Evolutionary conservation across 495 filamentous ascomycete genomes (phyloP), one percentile per base, ranked within the genome.

Genomic region (Chaetomium cochliodes): DNA sequence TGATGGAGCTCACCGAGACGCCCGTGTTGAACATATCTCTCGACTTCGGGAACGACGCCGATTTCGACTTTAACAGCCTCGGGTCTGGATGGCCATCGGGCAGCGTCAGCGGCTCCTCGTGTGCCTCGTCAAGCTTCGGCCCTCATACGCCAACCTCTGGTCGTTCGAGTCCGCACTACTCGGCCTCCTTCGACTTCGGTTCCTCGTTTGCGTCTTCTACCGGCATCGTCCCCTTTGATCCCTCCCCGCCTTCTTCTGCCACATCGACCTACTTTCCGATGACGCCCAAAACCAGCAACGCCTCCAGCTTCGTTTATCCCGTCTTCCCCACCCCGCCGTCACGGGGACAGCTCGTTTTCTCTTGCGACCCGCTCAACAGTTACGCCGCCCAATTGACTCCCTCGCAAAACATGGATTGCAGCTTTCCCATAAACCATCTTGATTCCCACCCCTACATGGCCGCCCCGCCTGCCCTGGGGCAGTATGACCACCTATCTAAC

Each of bases 101-200:
- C 2, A 73, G 72, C 41, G 65, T 60, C 51, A 70, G 69, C 56
- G 72, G 71, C 47, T 79, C 76, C 20, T 78, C 74, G 4, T 74
- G 68, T 8, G 72, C 76, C 33, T 73, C 74, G 41, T 75, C 78
- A 28, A 60, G 67, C 41, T 76, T 71, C 39, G 75, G 73, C 28
- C 73, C 77, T 5, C 78, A 70, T 54, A 80, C 79, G 4, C 79
- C 79, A 16, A 70, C 68, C 5, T 80, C 78, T 53, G 74, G 74
- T 28, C 67, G 66, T 51, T 74, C 66, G 50, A 76, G 50, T 5
- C 69, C 67, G 26, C 67, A 57, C 41, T 63, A 53, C 23, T 58
- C 61, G 1, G 33, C 60, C 15, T 65, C 65, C 7, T 49, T 76
- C 39, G 67, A 75, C 52, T 69, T 70, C 30, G 56, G 46, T 44